Percentiles rank a stretch among this genome's conserved stretches.
phyloP scores from a whole-genome alignment of 106 monocot genomes.

The Allium fistulosum region DNA sequence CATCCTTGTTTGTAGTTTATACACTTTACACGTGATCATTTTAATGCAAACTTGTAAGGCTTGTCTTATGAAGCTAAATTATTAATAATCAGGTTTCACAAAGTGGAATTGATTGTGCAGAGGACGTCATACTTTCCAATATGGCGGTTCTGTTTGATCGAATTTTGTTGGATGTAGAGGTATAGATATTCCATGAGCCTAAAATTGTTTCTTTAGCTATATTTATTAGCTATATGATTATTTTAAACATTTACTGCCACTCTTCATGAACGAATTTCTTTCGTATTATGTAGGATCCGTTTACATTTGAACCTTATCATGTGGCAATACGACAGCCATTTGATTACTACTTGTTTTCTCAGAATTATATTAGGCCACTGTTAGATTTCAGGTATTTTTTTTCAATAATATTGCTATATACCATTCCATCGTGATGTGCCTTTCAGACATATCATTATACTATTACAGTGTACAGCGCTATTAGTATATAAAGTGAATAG shows the following conservation, averaged over 20 bases:
- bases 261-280: not conserved
- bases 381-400: slow-evolving; percentile 68
- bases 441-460: not conserved
- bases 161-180: slow-evolving; percentile 78
- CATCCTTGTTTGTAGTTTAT: not conserved
- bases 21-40: not conserved
- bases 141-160: slow-evolving; percentile 82
- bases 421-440: too few species aligned
- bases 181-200: slow-evolving; percentile 4
- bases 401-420: too few species aligned
- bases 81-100: slow-evolving; percentile 44
- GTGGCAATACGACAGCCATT: slow-evolving; percentile 85
- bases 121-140: slow-evolving; percentile 66
- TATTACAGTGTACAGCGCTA: not conserved
- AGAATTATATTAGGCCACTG: slow-evolving; percentile 84
- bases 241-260: not conserved
- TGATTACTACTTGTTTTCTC: slow-evolving; percentile 91
- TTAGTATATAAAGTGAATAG: not conserved
- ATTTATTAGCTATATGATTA: not conserved
- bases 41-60: not conserved
- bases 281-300: slow-evolving; percentile 64
- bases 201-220: not conserved
- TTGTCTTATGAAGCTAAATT: slow-evolving; percentile 5
- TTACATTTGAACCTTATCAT: slow-evolving; percentile 60
- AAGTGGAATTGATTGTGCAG: slow-evolving; percentile 57